Evolutionary conservation across 768 basidiomycete species (phyloP).

Genomic region (Tylopilus sp.): DNA sequence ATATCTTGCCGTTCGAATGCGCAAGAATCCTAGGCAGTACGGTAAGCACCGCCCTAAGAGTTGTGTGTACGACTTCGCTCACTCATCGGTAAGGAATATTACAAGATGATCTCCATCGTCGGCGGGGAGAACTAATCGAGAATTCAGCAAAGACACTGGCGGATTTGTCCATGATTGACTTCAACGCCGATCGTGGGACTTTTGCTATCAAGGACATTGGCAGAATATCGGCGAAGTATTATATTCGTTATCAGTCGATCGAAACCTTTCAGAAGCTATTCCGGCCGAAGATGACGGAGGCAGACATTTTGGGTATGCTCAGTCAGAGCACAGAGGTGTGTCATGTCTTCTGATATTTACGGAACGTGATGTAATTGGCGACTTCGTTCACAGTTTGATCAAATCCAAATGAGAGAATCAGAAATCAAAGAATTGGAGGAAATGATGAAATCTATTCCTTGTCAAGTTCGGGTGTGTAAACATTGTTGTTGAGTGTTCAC

Average conservation of each 20-base stretch:
- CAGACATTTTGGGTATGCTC: conserved; percentile 83
- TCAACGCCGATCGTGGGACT: conserved; percentile 52
- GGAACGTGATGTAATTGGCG: background rate
- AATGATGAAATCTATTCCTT: conserved; percentile 67
- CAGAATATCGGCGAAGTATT: conserved; percentile 96
- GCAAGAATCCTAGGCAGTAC: conserved; percentile 83
- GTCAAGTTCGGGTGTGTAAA: conserved; percentile 67
- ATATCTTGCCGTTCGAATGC: conserved; percentile 94
- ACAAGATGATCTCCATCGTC: conserved; percentile 65
- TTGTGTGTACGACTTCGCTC: background rate
- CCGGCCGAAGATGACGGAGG: conserved; percentile 83
- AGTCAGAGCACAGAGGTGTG: conserved; percentile 87
- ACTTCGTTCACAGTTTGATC: conserved; percentile 67
- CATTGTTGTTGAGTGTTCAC: background rate
- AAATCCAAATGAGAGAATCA: conserved; percentile 90
- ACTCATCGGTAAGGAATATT: conserved; percentile 55
- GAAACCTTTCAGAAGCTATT: conserved; percentile 83
- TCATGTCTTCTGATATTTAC: background rate
- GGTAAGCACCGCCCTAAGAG: conserved; percentile 41
- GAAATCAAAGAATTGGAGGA: conserved; percentile 80
- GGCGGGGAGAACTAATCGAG: conserved; percentile 64
- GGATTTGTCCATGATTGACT: conserved; percentile 77
- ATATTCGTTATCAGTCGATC: conserved; percentile 81
- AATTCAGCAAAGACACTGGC: conserved; percentile 65
- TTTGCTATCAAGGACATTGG: conserved; percentile 87